These are phyloP conservation scores for Perilla frutescens DNA, from an alignment of 257 asterid species.

Conservation along the genomic window DNA sequence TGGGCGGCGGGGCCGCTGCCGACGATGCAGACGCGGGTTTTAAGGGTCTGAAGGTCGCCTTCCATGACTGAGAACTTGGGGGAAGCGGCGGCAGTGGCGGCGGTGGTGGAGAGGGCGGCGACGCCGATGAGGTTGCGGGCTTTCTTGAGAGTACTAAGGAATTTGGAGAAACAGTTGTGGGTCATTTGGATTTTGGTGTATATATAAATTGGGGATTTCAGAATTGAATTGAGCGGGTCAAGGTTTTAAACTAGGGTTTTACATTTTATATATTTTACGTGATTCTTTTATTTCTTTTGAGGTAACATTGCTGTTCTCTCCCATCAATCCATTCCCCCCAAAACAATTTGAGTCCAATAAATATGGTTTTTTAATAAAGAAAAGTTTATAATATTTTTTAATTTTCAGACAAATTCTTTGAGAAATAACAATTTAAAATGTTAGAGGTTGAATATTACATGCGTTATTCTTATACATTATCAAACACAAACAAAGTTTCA, in stretches of 20 bases:
- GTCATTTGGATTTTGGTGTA: conserved; percentile 37
- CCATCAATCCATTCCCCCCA: neutral
- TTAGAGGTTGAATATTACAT: too few relatives aligned
- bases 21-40: conserved; percentile 82
- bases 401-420: too few relatives aligned
- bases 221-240: conserved; percentile 31
- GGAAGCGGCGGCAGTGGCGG: conserved; percentile 35
- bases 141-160: conserved; percentile 42
- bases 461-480: too few relatives aligned
- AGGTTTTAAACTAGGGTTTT: conserved; percentile 16
- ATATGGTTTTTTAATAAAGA: too few relatives aligned
- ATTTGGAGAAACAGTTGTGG: conserved; percentile 45
- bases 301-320: neutral
- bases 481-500: too few relatives aligned
- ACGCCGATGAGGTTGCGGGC: conserved; percentile 56
- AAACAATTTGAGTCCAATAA: too few relatives aligned
- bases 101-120: conserved; percentile 49
- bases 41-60: conserved; percentile 50
- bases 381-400: too few relatives aligned
- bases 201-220: conserved; percentile 5
- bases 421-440: too few relatives aligned
- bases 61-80: conserved; percentile 63
- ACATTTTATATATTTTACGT: neutral
- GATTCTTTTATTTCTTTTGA: neutral
- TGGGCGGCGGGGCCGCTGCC: conserved; percentile 99